Conservation (phyloP, 345 rosid genomes). For the Salix dunnii region DNA sequence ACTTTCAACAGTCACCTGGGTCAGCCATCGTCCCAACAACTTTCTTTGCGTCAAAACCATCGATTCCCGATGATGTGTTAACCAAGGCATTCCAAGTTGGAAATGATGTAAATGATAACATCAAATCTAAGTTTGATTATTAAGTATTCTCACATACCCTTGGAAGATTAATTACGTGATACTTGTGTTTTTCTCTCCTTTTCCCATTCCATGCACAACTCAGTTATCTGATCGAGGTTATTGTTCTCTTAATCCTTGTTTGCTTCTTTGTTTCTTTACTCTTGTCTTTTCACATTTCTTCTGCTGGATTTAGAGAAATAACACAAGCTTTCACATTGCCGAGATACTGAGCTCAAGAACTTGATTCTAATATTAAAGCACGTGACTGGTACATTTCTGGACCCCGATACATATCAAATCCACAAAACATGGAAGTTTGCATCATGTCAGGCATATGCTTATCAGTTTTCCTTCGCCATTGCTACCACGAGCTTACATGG, state of each 20-base stretch:
- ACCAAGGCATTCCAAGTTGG: conserved; percentile 52
- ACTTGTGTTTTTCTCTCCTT: background rate
- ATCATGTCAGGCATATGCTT: background rate
- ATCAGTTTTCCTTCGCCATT: background rate
- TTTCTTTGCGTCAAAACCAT: conserved; percentile 51
- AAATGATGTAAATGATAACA: conserved; percentile 34
- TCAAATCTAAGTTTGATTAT: conserved; percentile 50
- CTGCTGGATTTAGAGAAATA: background rate
- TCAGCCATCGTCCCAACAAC: conserved; percentile 27
- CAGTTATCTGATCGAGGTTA: background rate
- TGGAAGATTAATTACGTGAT: background rate
- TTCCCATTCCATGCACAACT: background rate
- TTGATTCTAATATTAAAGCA: too few relatives aligned
- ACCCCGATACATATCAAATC: too few relatives aligned
- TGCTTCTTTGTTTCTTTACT: background rate
- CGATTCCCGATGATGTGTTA: conserved; percentile 55
- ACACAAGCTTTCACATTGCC: background rate
- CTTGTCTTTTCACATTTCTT: background rate
- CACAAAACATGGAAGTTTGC: too few relatives aligned
- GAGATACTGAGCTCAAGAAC: too few relatives aligned
- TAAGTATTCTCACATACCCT: background rate
- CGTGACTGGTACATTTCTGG: too few relatives aligned
- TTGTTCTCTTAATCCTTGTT: background rate
- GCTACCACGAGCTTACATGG: too few relatives aligned
- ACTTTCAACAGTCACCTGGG: conserved; percentile 81